Evolutionary conservation across 768 basidiomycete genomes (phyloP).

Genomic region (Russula brevipes): DNA sequence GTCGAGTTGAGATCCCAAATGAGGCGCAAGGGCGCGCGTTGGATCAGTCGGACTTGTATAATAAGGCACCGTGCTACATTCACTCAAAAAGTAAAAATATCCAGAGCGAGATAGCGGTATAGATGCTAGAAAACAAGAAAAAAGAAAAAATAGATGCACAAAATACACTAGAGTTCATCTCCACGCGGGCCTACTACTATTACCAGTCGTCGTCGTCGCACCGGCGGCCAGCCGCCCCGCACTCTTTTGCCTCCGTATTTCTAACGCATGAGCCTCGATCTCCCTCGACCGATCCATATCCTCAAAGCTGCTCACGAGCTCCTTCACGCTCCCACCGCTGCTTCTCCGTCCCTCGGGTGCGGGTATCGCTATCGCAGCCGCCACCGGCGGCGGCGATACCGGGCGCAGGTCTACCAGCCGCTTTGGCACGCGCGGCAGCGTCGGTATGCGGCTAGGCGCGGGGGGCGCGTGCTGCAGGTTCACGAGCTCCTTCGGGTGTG

Average conservation of each 20-base stretch:
- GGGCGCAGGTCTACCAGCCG: conserved; percentile 61
- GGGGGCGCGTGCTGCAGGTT: conserved; percentile 55
- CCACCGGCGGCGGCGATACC: conserved; percentile 35
- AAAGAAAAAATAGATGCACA: not conserved
- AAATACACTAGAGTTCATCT: conserved; percentile 11
- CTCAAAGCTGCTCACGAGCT: conserved; percentile 63
- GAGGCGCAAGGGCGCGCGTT: not conserved
- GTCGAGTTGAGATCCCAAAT: not conserved
- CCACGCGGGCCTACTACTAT: conserved; percentile 26
- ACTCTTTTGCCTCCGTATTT: conserved; percentile 37
- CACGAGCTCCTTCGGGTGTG: conserved; percentile 62
- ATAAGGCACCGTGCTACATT: too few species aligned
- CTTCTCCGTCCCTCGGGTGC: conserved; percentile 45
- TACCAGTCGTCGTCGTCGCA: not conserved
- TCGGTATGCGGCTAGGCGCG: conserved; percentile 39
- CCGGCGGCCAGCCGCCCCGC: conserved; percentile 31
- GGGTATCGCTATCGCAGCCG: conserved; percentile 27
- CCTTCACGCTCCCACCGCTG: conserved; percentile 68
- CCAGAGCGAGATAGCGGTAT: not conserved
- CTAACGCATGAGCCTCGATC: conserved; percentile 28
- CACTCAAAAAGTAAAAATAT: not conserved
- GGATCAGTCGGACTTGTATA: too few species aligned
- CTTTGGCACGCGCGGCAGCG: conserved; percentile 35
- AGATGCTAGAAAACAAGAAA: not conserved
- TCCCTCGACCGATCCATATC: conserved; percentile 34